These are phyloP conservation scores for Candida dubliniensis DNA, from an alignment of 1,139 yeast species.

Conservation along the genomic window DNA sequence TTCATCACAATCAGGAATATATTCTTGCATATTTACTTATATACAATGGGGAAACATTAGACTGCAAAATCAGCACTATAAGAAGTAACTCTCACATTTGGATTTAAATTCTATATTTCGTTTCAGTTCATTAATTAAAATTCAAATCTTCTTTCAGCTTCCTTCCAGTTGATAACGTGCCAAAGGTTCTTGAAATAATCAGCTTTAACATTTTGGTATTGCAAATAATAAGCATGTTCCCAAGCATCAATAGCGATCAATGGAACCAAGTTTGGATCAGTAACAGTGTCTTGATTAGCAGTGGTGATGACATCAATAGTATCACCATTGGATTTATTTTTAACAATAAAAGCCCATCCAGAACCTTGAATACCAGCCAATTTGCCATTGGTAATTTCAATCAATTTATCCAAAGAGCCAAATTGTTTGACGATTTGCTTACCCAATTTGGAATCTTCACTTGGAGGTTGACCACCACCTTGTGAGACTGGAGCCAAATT, in stretches of 20 bases:
- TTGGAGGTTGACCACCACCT: constrained; percentile 87
- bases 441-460: constrained; percentile 55
- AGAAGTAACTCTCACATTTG: too few relatives aligned
- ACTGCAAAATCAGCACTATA: too few relatives aligned
- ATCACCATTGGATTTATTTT: constrained; percentile 76
- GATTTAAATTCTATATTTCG: too few relatives aligned
- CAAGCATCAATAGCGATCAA: constrained; percentile 95
- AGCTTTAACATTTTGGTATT: constrained; percentile 90
- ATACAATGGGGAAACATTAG: too few relatives aligned
- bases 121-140: constrained; percentile 3
- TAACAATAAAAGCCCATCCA: constrained; percentile 96
- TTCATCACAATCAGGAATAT: too few relatives aligned
- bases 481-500: constrained; percentile 77
- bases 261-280: constrained; percentile 65
- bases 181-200: constrained; percentile 96
- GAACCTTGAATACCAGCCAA: constrained; percentile 95
- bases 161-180: constrained; percentile 96
- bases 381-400: constrained; percentile 66
- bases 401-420: constrained; percentile 77
- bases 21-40: too few relatives aligned
- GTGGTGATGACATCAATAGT: constrained; percentile 83
- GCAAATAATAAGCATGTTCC: constrained; percentile 98
- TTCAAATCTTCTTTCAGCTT: constrained; percentile 69
- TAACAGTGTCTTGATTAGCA: constrained; percentile 87
- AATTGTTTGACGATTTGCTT: constrained; percentile 65